Base-by-base conservation (phyloP, 176 grass and related monocot species). In the Stipa capillata region DNA sequence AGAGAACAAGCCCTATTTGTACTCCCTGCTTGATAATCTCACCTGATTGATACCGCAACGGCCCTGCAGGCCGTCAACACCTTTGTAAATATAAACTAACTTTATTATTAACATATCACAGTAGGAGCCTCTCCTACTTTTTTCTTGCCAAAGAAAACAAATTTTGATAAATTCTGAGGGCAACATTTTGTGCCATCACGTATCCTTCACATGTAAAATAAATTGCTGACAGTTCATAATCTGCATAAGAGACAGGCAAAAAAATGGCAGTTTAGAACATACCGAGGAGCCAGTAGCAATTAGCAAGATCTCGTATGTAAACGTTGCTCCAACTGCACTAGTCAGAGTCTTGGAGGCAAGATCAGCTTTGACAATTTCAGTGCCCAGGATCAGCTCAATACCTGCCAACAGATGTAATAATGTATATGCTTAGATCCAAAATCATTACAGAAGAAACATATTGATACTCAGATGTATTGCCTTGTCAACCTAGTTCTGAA, bases 361-460 rank as follows among this genome's bases (percentile, higher is more conserved):
- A 89, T 99, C 92, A 81, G 96, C 96, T 74, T 93, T 95, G 51
- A 91, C 78, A 71, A 99, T 99, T 85, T 99, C 96, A 79, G 88
- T 99, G 72, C 81, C 87, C 24, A 99, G 90, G 64, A 99, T 84
- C 79, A 99, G 80, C 72, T 99, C 92, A 34, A 99, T 86, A 29
- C 96, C 96, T 99, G 88, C 21, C 72, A 76, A 66, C 25, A 82
- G 24, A 81, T 73, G 81, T 56, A 88, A 84, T 35, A 25, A 57
- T 55, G 34, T 63, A 39, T 62, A 45, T 53, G 37, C 4, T 71
- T 35, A 62, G 42, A 54, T 76, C 4, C 7, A 36, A 78, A 72
- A 66, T 14, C 32, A 78, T 59, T 27, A 52, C n/a, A 78, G 31
- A 44, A 29, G 24, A 55, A 34, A 29, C 53, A 85, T 20, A 45